Base-by-base conservation (phyloP, 1,139 yeast genomes). In the Yamadazyma atlantica region DNA sequence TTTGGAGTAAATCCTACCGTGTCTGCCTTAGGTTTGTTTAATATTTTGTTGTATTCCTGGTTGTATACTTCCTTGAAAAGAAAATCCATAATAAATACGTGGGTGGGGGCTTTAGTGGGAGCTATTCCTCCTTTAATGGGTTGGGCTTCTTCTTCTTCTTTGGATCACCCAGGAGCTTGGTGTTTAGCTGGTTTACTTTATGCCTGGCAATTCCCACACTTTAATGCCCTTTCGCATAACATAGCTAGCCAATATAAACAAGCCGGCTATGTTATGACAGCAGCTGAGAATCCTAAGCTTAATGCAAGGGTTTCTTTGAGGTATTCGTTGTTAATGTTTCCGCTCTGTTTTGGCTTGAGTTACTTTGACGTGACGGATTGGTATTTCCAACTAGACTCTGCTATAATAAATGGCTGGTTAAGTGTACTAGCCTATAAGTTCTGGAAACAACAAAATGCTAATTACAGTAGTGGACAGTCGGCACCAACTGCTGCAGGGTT, bases 51-150 rank as follows among this genome's bases (percentile, higher is more conserved):
- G 13, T 92, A 92, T 55, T 81, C 94, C 0, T 90, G 97, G 84
- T 63, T 84, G 1, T 92, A 92, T 64, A 92, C 99, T 0, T 85
- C 97, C 0, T 67, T 94, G 56, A 92, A 92, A 56, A 74, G 99
- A 39, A 78, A 73, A 46, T 82, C 88, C 14, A 92, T 92, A 35
- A 58, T 85, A 32, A 92, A 92, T 60, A 92, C 99, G 1, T 92
- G 99, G 99, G 94, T 92, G 1, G 99, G 99, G 16, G 98, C 98
- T 1, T 58, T 94, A 8, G 98, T 94, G 2, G 99, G 99, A 3
- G 97, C 97, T 0, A 85, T 92, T 29, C 98, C 99, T 1, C 99
- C 99, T 23, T 72, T 94, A 37, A 92, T 92, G 99, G 99, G 99
- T 2, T 92, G 98, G 98, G 96, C 96, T 1, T 96, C 97, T 0